Evolutionary conservation across 495 filamentous ascomycete genomes (phyloP).

Genomic region (Daldinia childiae): DNA sequence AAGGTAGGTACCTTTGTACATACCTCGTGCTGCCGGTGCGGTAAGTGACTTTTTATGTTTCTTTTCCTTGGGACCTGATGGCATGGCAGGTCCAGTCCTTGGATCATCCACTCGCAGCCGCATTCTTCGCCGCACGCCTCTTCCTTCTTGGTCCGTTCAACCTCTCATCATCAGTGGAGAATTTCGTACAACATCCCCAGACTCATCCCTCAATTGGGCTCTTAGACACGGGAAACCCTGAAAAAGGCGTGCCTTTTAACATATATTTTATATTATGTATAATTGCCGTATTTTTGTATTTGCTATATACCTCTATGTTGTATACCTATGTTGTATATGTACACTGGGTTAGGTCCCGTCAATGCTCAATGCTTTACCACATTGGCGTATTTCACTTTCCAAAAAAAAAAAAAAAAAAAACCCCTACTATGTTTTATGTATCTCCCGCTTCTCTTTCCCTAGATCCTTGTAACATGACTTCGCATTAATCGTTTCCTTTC

Average conservation of each 20-base stretch:
- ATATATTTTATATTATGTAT: constrained; percentile 1
- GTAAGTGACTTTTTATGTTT: constrained; percentile 10
- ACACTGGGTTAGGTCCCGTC: not conserved
- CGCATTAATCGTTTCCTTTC: not conserved
- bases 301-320: not conserved
- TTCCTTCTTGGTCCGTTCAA: constrained; percentile 39
- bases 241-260: not conserved
- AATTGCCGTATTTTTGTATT: constrained; percentile 3
- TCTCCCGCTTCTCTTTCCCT: constrained; percentile 9
- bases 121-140: constrained; percentile 46
- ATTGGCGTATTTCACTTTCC: not conserved
- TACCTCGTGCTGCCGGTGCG: constrained; percentile 8
- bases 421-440: not conserved
- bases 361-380: not conserved
- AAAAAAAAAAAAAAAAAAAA: too few species aligned
- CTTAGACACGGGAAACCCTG: constrained; percentile 4
- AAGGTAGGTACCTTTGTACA: constrained; percentile 9
- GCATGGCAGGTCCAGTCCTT: constrained; percentile 20
- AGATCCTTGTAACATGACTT: constrained; percentile 1
- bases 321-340: not conserved
- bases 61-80: constrained; percentile 27
- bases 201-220: constrained; percentile 30
- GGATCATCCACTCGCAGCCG: constrained; percentile 42
- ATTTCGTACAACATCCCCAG: constrained; percentile 33
- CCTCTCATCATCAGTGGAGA: constrained; percentile 27